Percentiles rank a stretch among this genome's conserved stretches.
phyloP scores from a whole-genome alignment of 495 filamentous ascomycete species.

The Penicillium coprophilum region DNA sequence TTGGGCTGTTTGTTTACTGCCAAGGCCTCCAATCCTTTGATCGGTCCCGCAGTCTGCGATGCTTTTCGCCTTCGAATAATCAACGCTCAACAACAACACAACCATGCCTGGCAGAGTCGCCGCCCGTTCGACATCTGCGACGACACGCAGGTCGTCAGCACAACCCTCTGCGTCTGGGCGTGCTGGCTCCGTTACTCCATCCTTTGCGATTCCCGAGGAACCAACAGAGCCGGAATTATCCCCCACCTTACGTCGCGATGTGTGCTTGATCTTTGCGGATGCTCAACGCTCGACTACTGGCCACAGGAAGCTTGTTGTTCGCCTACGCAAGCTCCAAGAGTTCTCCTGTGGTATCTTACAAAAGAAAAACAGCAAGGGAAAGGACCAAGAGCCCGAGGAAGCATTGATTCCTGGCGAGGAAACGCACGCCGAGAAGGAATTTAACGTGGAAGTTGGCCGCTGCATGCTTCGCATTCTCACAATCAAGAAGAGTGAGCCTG shows the following conservation, averaged over 20 bases:
- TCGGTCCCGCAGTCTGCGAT: conserved; percentile 26
- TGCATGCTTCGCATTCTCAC: conserved; percentile 78
- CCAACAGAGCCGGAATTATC: conserved; percentile 52
- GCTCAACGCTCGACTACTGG: conserved; percentile 84
- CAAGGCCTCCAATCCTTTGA: conserved; percentile 27
- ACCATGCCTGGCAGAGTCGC: conserved; percentile 64
- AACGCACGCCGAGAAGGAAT: conserved; percentile 77
- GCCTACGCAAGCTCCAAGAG: conserved; percentile 83
- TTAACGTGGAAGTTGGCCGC: conserved; percentile 79
- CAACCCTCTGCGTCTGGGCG: conserved; percentile 58
- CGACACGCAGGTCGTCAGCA: conserved; percentile 57
- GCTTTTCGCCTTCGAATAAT: conserved; percentile 24
- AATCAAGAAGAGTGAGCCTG: conserved; percentile 89
- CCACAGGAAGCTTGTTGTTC: conserved; percentile 85
- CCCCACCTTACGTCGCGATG: conserved; percentile 69
- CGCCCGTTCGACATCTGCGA: conserved; percentile 53
- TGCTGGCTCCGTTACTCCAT: conserved; percentile 61
- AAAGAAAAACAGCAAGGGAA: conserved; percentile 46
- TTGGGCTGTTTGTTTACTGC: conserved; percentile 54
- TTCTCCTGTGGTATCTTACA: conserved; percentile 75
- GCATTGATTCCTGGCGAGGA: conserved; percentile 46
- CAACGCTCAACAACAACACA: conserved; percentile 23
- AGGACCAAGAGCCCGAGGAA: conserved; percentile 37
- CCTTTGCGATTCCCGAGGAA: conserved; percentile 69
- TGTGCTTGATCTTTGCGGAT: conserved; percentile 79